Evolutionary conservation across 352 stramenopile genomes (phyloP), one percentile per base, ranked within the genome.

Genomic region (Pythium phragmitis): DNA sequence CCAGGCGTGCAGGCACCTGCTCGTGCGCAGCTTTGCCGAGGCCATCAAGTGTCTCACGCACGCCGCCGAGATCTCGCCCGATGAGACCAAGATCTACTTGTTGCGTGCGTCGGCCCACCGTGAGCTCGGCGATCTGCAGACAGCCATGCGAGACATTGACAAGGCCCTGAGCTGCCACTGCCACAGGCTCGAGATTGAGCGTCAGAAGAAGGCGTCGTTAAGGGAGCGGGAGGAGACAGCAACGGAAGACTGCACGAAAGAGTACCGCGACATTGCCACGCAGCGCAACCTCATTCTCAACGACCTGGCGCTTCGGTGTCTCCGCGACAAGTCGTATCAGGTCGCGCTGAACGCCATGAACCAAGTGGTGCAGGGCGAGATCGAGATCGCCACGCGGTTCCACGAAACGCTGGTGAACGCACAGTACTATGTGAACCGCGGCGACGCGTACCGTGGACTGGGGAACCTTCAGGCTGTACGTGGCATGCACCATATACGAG

Each of bases 291-390:
- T 92, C 37, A 91, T 95, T 42, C 58, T 95, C 16, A 89, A 88
- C 49, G 86, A 92, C 57, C 74, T 92, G 1, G 82, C 80, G 21
- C 73, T 80, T 23, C 69, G 72, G 6, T 89, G 89, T 47, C 33
- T 92, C 23, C 56, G 39, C 6, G 66, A 82, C 37, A 77, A 86
- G n/a, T 78, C 74, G 7, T 92, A 74, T 41, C 80, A 96, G 12
- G 69, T 91, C 8, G 82, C 82, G 41, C 74, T 92, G 33, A 94
- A 91, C 42, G 79, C 82, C 33, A 88, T 92, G 73, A 94, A 94
- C 59, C 77, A 91, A 60, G 80, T 83, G 21, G 90, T 94, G 33
- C 77, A 75, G 23, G 68, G 77, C 11, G 78, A 92, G 28, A 60
- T 69, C 19, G 74, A 88, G 48, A 62, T 91, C 3, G 42, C 66